phyloP scores from a whole-genome alignment of 805 yeast genomes.

The Candida qinlingensis region DNA sequence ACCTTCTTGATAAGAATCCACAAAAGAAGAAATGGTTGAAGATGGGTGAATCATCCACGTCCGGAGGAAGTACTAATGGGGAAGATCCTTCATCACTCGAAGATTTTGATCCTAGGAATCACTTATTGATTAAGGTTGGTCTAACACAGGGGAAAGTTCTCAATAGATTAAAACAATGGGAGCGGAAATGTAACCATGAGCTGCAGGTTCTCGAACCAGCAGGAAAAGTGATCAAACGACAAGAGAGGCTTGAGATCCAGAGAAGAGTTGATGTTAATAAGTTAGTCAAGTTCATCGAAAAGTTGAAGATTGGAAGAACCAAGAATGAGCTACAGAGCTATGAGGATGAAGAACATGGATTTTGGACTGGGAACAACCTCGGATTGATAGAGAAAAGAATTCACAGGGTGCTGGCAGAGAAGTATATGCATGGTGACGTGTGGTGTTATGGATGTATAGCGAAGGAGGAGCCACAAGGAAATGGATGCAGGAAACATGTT shows the following conservation, averaged over 20 bases:
- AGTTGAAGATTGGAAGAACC: constrained; percentile 3
- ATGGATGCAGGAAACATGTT: constrained; percentile 15
- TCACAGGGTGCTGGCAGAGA: constrained; percentile 12
- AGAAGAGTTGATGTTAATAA: background rate
- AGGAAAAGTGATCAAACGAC: too few species aligned
- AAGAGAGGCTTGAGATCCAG: background rate
- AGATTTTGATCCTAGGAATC: constrained; percentile 19
- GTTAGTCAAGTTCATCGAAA: constrained; percentile 1
- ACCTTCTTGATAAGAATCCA: constrained; percentile 14
- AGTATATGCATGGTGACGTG: constrained; percentile 22
- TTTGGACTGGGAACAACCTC: constrained; percentile 8
- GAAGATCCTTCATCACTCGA: constrained; percentile 1
- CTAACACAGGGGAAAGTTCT: constrained; percentile 18
- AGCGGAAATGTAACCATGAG: constrained; percentile 20
- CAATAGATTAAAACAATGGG: constrained; percentile 22
- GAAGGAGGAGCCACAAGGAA: background rate
- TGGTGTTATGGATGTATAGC: constrained; percentile 20
- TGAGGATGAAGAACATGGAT: constrained; percentile 10
- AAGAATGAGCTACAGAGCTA: constrained; percentile 3
- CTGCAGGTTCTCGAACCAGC: constrained; percentile 14
- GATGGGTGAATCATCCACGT: background rate
- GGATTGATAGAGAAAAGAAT: constrained; percentile 17
- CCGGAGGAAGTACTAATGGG: background rate
- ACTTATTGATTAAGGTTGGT: constrained; percentile 23
- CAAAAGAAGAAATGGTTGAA: constrained; percentile 20